Base-by-base conservation (phyloP, 78 protist species). In the Parvularia atlantis region DNA sequence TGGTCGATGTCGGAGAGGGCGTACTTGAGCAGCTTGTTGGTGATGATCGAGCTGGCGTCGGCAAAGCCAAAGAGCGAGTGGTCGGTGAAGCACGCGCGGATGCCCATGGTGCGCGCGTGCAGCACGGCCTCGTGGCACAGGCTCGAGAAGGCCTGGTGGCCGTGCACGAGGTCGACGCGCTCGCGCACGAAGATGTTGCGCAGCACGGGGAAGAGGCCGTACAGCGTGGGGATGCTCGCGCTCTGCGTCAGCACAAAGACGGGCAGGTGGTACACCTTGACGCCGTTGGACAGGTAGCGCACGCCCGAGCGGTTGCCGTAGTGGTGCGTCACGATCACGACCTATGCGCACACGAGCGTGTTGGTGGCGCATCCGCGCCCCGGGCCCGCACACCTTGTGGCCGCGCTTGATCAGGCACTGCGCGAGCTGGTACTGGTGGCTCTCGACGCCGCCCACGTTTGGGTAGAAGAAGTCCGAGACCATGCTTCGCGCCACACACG, bases 391-490 rank as follows among this genome's bases (percentile, higher is more conserved):
- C 28, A 84, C 89, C 63, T 88, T 80, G 66, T 88, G 85, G 22
- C 92, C 92, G 30, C 77, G 48, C 44, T 64, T 62, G 20, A 85
- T 66, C 26, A 96, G 69, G 50, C 95, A 85, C 67, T 88, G 92
- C 40, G 93, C 43, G 7, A 93, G 59, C 56, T 88, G 88, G 81
- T 82, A 94, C 14, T 91, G 59, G 82, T 93, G 98, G 14, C 50
- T 71, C 66, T 92, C 96, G 1, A 92, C 96, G 39, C 95, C 99
- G 35, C 99, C 99, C 52, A 91, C 67, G 54, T 88, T 86, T 6
- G 99, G 99, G 75, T 66, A 95, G 78, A 92, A 95, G 78, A 95
- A 95, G 78, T 95, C 98, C 26, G 93, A 91, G 16, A 93, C 88
- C 89, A 94, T 66, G 35, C 77, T 7, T 10, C 35, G 60, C 26